Evolutionary conservation across 1,284 basidiomycete genomes (phyloP).

Genomic region (Malassezia yamatoensis): DNA sequence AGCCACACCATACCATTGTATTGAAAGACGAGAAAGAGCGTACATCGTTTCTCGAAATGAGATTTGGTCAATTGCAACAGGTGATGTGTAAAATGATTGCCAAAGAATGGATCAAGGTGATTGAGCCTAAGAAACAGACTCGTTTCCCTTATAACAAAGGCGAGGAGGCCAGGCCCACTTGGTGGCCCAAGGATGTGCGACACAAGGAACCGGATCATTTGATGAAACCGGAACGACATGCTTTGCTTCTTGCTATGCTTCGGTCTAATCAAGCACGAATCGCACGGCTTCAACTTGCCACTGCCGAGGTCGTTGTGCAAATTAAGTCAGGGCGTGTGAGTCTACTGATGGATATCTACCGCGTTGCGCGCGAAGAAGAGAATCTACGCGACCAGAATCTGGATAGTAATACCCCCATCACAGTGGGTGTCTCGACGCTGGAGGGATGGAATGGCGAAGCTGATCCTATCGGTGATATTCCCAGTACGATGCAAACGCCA

Average conservation of each 20-base stretch:
- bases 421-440: slow-evolving; percentile 29
- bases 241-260: slow-evolving; percentile 51
- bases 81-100: slow-evolving; percentile 53
- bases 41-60: slow-evolving; percentile 41
- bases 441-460: slow-evolving; percentile 28
- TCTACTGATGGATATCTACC: slow-evolving; percentile 52
- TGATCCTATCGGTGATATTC: neutral
- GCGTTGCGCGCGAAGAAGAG: slow-evolving; percentile 50
- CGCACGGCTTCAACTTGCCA: slow-evolving; percentile 51
- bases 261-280: slow-evolving; percentile 49
- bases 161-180: slow-evolving; percentile 51
- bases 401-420: slow-evolving; percentile 25
- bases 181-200: slow-evolving; percentile 53
- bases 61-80: slow-evolving; percentile 51
- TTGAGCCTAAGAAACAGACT: slow-evolving; percentile 55
- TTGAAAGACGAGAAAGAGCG: slow-evolving; percentile 21
- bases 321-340: slow-evolving; percentile 51
- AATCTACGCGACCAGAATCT: slow-evolving; percentile 24
- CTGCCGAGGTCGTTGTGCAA: slow-evolving; percentile 50
- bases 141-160: slow-evolving; percentile 53
- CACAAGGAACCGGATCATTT: slow-evolving; percentile 55
- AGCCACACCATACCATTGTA: slow-evolving; percentile 5
- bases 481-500: neutral
- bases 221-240: slow-evolving; percentile 50
- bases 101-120: slow-evolving; percentile 50